Evolutionary conservation across 1,284 basidiomycete genomes (phyloP).

Genomic region (Cerioporus squamosus): DNA sequence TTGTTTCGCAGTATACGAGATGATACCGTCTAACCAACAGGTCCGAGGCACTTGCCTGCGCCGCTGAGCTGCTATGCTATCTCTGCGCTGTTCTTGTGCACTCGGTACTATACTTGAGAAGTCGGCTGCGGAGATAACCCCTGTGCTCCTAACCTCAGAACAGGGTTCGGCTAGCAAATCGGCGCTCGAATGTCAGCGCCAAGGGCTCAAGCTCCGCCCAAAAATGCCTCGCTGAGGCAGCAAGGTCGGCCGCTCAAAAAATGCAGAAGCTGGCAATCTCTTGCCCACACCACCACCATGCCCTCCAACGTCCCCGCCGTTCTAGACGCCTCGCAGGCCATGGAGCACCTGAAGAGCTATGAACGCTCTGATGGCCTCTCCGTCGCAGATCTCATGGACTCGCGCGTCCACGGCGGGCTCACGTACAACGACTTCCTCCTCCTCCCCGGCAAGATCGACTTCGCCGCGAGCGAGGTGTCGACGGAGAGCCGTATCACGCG

Average conservation of each 20-base stretch:
- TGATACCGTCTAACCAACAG: no score
- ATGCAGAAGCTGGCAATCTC: constrained; percentile 24
- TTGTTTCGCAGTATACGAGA: no score
- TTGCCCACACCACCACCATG: constrained; percentile 33
- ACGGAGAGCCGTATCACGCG: constrained; percentile 90
- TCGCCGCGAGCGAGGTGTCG: constrained; percentile 81
- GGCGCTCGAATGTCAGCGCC: background rate
- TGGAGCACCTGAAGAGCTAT: constrained; percentile 81
- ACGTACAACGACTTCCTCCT: constrained; percentile 97
- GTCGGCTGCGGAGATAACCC: background rate
- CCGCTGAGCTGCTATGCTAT: no score
- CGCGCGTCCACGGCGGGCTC: constrained; percentile 86
- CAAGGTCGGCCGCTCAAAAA: constrained; percentile 15
- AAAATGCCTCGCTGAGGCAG: constrained; percentile 10
- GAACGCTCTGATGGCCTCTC: constrained; percentile 84
- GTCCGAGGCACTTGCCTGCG: no score
- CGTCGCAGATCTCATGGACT: constrained; percentile 90
- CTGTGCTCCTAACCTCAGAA: constrained; percentile 4
- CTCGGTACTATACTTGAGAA: no score
- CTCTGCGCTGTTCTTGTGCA: no score
- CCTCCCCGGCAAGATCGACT: constrained; percentile 97
- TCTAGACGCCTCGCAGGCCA: constrained; percentile 68
- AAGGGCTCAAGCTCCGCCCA: constrained; percentile 6
- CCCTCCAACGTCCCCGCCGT: constrained; percentile 34
- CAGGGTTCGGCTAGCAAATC: background rate